Conservation (phyloP, 768 basidiomycete genomes). For the Trametes sanguinea region DNA sequence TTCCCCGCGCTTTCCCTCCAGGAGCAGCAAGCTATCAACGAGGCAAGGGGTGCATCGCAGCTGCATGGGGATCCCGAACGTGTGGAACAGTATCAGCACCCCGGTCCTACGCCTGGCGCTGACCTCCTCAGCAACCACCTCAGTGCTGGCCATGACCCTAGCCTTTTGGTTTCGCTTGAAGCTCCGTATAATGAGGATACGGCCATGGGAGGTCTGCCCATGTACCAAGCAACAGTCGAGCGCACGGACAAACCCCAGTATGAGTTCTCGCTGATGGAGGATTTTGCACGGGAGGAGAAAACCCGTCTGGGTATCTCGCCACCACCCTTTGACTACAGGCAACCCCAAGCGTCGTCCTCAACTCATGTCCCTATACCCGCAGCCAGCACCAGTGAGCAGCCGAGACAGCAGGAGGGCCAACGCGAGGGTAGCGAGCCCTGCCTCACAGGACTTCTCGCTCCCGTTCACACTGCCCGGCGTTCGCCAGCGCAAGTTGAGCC, state of each 20-base stretch:
- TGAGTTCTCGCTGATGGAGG: conserved; percentile 77
- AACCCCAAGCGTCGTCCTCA: conserved; percentile 21
- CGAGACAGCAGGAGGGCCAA: conserved; percentile 8
- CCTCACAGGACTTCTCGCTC: conserved; percentile 14
- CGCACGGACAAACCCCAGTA: conserved; percentile 52
- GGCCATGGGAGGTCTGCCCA: conserved; percentile 55
- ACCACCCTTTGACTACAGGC: conserved; percentile 11
- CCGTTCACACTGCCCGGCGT: conserved; percentile 38
- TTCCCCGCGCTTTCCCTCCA: conserved; percentile 49
- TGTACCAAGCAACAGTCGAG: conserved; percentile 61
- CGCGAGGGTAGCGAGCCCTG: conserved; percentile 15
- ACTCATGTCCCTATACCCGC: conserved; percentile 13
- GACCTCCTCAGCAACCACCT: conserved; percentile 42
- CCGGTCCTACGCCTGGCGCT: conserved; percentile 35
- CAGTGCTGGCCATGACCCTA: conserved; percentile 46
- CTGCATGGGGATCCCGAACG: conserved; percentile 17
- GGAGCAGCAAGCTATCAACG: conserved; percentile 50
- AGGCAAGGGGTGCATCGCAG: conserved; percentile 39
- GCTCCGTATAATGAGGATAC: conserved; percentile 28
- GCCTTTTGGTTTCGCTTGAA: conserved; percentile 42
- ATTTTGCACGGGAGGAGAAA: conserved; percentile 73
- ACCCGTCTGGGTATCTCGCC: conserved; percentile 54
- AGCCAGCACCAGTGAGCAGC: neutral
- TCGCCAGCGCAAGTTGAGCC: conserved; percentile 85
- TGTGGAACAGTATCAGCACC: conserved; percentile 25